These are phyloP conservation scores for Yarrowia sp. DNA, from an alignment of 805 yeast genomes.

Conservation along the genomic window DNA sequence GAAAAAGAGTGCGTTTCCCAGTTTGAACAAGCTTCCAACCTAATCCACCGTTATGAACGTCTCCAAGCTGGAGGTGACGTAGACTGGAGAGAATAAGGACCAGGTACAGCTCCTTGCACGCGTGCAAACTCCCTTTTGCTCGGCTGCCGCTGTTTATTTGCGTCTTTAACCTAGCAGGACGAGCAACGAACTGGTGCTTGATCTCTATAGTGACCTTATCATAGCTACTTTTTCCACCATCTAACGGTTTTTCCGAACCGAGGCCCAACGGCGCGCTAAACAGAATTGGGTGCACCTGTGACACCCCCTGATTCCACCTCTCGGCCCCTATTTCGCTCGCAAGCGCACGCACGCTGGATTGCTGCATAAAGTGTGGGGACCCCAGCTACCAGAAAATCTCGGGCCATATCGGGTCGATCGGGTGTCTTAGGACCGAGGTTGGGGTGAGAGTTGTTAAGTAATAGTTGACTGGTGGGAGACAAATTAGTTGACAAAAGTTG, in stretches of 20 bases:
- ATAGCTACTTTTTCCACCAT: too few species aligned
- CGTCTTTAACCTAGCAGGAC: not conserved
- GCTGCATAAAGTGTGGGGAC: constrained; percentile 24
- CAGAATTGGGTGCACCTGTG: not conserved
- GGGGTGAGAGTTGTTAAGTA: not conserved
- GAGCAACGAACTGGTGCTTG: too few species aligned
- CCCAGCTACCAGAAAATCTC: not conserved
- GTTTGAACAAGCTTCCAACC: constrained; percentile 7
- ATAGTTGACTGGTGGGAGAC: too few species aligned
- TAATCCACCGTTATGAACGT: not conserved
- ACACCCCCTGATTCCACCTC: not conserved
- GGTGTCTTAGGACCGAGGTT: constrained; percentile 1
- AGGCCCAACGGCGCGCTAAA: not conserved
- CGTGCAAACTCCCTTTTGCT: not conserved
- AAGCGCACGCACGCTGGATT: not conserved
- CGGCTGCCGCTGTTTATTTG: not conserved
- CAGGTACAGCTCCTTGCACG: too few species aligned
- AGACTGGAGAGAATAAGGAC: too few species aligned
- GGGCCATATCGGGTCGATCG: constrained; percentile 6
- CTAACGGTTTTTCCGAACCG: constrained; percentile 19
- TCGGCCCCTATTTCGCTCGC: not conserved
- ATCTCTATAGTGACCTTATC: too few species aligned
- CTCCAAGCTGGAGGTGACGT: not conserved
- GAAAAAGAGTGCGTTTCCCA: not conserved
- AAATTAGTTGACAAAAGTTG: too few species aligned